These are phyloP conservation scores for Torulaspora indica DNA, from an alignment of 805 yeast genomes.

Conservation along the genomic window DNA sequence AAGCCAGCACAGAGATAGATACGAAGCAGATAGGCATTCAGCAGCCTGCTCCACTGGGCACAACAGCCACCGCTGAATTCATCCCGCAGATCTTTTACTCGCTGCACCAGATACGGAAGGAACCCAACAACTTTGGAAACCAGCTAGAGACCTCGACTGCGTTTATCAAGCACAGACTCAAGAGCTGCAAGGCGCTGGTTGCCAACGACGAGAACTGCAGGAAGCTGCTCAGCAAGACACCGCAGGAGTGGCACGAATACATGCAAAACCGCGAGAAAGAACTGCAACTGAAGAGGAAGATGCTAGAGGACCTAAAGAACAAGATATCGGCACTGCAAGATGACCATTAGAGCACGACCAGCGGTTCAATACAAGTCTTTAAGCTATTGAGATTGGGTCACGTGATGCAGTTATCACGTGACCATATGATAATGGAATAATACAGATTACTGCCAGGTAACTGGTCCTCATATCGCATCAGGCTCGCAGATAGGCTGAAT, in stretches of 20 bases:
- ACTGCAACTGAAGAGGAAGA: slow-evolving; percentile 23
- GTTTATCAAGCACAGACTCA: slow-evolving; percentile 32
- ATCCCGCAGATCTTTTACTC: slow-evolving; percentile 35
- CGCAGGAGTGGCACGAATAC: slow-evolving; percentile 31
- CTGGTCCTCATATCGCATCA: too few relatives aligned
- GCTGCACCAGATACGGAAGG: slow-evolving; percentile 31
- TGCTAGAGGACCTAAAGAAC: slow-evolving; percentile 10
- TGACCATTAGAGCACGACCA: neutral
- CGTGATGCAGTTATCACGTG: too few relatives aligned
- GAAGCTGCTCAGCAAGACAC: slow-evolving; percentile 25
- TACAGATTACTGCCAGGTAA: too few relatives aligned
- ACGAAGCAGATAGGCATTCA: slow-evolving; percentile 1
- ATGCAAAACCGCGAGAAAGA: slow-evolving; percentile 25
- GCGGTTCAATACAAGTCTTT: neutral
- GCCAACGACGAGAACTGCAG: slow-evolving; percentile 31
- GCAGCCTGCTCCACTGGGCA: slow-evolving; percentile 1
- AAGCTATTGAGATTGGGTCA: neutral
- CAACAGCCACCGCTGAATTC: slow-evolving; percentile 25
- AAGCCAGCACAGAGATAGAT: slow-evolving; percentile 4
- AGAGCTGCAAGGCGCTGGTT: slow-evolving; percentile 28
- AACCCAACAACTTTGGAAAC: slow-evolving; percentile 32
- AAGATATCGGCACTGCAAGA: slow-evolving; percentile 3
- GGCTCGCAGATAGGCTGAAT: too few relatives aligned
- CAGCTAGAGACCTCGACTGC: slow-evolving; percentile 33
- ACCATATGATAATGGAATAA: too few relatives aligned